phyloP scores from a whole-genome alignment of 2,329 filamentous ascomycete species.

The Macrophomina phaseolina region DNA sequence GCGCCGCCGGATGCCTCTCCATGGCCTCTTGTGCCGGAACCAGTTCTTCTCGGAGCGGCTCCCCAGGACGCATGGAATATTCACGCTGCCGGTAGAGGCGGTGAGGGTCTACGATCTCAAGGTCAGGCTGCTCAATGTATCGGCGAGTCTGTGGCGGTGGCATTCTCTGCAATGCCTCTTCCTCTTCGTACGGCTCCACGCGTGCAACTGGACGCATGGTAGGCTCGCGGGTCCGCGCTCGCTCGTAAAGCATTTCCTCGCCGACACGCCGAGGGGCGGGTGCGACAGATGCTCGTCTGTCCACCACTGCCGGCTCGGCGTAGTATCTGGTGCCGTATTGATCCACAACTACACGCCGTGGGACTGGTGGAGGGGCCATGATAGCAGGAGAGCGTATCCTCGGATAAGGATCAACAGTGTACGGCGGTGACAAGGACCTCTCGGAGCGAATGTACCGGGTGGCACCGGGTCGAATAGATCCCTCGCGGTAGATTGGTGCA shows the following conservation, averaged over 20 bases:
- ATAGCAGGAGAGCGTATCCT: slow-evolving; percentile 43
- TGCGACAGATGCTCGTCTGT: slow-evolving; percentile 52
- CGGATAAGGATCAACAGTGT: slow-evolving; percentile 43
- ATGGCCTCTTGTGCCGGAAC: slow-evolving; percentile 31
- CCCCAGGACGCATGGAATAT: slow-evolving; percentile 58
- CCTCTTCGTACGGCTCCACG: slow-evolving; percentile 54
- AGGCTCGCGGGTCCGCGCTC: slow-evolving; percentile 59
- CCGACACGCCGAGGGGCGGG: slow-evolving; percentile 57
- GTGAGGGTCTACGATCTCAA: slow-evolving; percentile 55
- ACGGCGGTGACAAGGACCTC: slow-evolving; percentile 48
- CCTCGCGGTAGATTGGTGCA: slow-evolving; percentile 45
- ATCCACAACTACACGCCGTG: slow-evolving; percentile 77
- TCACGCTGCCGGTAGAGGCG: slow-evolving; percentile 64
- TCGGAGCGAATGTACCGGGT: slow-evolving; percentile 48
- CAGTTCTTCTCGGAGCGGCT: slow-evolving; percentile 31
- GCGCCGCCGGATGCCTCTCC: slow-evolving; percentile 37
- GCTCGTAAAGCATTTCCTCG: slow-evolving; percentile 69
- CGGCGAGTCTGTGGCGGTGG: slow-evolving; percentile 56
- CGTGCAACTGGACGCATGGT: slow-evolving; percentile 56
- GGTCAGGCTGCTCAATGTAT: slow-evolving; percentile 67
- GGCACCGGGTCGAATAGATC: slow-evolving; percentile 43
- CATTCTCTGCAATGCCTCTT: slow-evolving; percentile 42
- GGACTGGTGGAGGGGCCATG: slow-evolving; percentile 54
- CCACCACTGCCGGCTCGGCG: slow-evolving; percentile 50
- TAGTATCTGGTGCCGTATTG: slow-evolving; percentile 82